These are phyloP conservation scores for Termitomyces sp. DNA, from an alignment of 768 basidiomycete species.

Conservation along the genomic window DNA sequence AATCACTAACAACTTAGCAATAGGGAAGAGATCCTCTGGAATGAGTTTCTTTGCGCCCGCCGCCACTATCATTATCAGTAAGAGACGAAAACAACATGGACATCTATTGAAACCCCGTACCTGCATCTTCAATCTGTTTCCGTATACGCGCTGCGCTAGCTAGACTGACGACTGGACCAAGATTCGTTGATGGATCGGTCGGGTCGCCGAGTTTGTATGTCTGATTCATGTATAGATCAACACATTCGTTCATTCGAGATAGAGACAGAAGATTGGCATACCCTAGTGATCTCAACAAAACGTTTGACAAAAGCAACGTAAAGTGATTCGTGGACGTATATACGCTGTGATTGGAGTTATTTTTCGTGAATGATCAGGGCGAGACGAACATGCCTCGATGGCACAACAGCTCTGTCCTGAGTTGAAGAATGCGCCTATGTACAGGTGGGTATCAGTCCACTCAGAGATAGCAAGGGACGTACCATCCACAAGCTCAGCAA, in stretches of 20 bases:
- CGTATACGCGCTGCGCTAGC: conserved; percentile 83
- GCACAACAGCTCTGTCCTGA: conserved; percentile 97
- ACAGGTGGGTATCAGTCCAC: no score
- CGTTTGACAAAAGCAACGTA: conserved; percentile 77
- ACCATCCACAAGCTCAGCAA: conserved; percentile 90
- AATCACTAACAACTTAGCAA: conserved; percentile 60
- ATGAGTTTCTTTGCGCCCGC: conserved; percentile 81
- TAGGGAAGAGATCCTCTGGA: conserved; percentile 60
- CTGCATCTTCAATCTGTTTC: conserved; percentile 82
- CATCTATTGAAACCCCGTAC: conserved; percentile 33
- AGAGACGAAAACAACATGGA: not conserved
- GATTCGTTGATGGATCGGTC: conserved; percentile 61
- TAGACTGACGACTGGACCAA: conserved; percentile 92
- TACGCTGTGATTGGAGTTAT: conserved; percentile 47
- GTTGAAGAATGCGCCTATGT: conserved; percentile 86
- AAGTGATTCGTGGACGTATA: conserved; percentile 87
- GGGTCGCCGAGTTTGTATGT: conserved; percentile 88
- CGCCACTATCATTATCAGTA: conserved; percentile 39
- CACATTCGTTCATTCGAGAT: not conserved
- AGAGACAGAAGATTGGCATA: conserved; percentile 18
- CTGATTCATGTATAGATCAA: conserved; percentile 33
- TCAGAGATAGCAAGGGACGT: no score
- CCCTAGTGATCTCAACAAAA: conserved; percentile 75
- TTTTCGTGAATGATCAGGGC: not conserved
- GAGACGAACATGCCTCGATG: conserved; percentile 68